These are phyloP conservation scores for Holtermanniella nyarrowii DNA, from an alignment of 768 basidiomycete genomes.

Conservation along the genomic window DNA sequence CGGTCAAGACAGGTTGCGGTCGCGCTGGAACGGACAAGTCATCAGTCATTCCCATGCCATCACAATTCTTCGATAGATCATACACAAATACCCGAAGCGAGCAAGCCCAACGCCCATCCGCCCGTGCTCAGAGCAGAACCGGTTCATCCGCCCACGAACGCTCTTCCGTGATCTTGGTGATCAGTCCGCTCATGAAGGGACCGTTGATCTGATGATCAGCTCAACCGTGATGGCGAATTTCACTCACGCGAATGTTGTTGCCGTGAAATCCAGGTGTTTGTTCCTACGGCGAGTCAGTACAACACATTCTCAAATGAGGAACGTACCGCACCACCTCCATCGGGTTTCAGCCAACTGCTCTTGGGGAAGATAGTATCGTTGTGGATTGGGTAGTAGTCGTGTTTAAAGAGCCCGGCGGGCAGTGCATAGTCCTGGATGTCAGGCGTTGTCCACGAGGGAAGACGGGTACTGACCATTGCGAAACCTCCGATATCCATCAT, in stretches of 20 bases:
- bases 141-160: too few relatives aligned
- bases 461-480: conserved; percentile 4
- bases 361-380: conserved; percentile 9
- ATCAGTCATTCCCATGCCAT: too few relatives aligned
- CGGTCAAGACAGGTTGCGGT: too few relatives aligned
- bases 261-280: neutral
- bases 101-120: too few relatives aligned
- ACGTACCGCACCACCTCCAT: neutral
- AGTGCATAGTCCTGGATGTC: conserved; percentile 11
- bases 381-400: conserved; percentile 28
- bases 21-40: too few relatives aligned
- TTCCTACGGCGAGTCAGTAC: neutral
- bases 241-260: neutral
- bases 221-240: neutral
- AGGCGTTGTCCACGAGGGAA: neutral
- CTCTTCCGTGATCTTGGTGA: too few relatives aligned
- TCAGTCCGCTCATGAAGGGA: too few relatives aligned
- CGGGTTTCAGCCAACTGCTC: too few relatives aligned
- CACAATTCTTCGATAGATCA: too few relatives aligned
- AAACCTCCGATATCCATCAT: conserved; percentile 15
- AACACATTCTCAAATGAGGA: neutral
- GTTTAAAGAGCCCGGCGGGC: conserved; percentile 21
- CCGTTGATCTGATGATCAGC: too few relatives aligned
- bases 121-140: too few relatives aligned
- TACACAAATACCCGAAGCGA: too few relatives aligned